Evolutionary conservation across 2,329 filamentous ascomycete species (phyloP), one percentile per base, ranked within the genome.

Genomic region (Aspergillus sp.): DNA sequence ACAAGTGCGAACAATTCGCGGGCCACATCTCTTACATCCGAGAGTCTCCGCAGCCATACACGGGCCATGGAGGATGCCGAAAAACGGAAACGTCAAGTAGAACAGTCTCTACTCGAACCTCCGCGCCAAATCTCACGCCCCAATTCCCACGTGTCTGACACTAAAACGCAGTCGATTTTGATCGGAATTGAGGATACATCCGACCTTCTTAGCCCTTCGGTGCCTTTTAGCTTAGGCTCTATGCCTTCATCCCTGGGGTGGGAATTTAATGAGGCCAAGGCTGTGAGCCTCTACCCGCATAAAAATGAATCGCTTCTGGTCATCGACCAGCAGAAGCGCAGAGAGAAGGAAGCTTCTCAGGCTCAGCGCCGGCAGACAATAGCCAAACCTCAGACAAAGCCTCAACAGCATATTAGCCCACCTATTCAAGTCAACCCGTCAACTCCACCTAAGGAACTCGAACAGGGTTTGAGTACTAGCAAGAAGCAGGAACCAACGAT

Each of bases 251-350:
- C 77, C 1, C 76, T 76, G 0, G 74, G 74, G 1, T 64, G 68
- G 1, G 81, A 85, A 62, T 74, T 84, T 45, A 78, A 74, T 50
- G 80, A 84, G 60, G 82, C 81, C 7, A 81, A 73, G 38, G 79
- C 79, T 9, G 73, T 85, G 12, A 78, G 73, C 49, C 75, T 83
- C 30, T 83, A 77, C 52, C 75, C 81, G 2, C 82, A 84, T 63
- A 81, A 81, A 62, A 85, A 84, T 53, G 69, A 79, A 39, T 83
- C 80, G 5, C 64, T 84, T 4, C 67, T 84, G n/a, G 64, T 84
- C n/a, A 77, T 85, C n/a, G 77, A 84, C 55, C 76, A 80, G 47
- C 60, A 64, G 41, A 54, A 62, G 37, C 15, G 37, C 37, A 39
- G 19, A 4, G 17, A 39, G 10, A 20, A 19, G 37, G 7, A 19